Base-by-base conservation (phyloP, 441 rosid genomes). In the Populus tomentosa region DNA sequence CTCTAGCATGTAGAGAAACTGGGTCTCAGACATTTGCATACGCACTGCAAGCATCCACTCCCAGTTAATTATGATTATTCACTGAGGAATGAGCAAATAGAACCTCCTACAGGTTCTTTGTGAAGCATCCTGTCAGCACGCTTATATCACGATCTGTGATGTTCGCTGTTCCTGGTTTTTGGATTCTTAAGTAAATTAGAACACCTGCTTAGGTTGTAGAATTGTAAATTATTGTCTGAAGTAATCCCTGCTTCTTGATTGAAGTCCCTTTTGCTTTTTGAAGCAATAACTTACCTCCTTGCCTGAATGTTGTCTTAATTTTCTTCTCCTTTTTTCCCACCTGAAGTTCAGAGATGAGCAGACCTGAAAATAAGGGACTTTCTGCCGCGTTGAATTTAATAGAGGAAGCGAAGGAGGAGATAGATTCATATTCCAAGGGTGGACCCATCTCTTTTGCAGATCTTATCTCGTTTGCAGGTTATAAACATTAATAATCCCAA, bases 271-370 rank as follows among this genome's bases (percentile, higher is more conserved):
- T 24, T 68, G 64, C 59, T 30, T 59, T 9, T 67, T 32, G 65
- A 61, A 77, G 26, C 5, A 24, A 8, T 59, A 74, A 16, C 53
- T 75, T 73, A 6, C n/a, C 35, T 10, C 56, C 42, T 69, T 21
- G 46, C 32, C 38, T 23, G 36, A 36, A 20, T 53, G 21, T 24
- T 70, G 32, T 63, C 73, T 69, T 64, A 42, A 26, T 71, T 78
- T 33, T 77, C 23, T 72, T 24, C 42, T 77, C 72, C 67, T 9
- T 53, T 74, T 77, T 85, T 80, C 66, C 84, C 78, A 78, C 77
- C 75, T 90, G 90, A 89, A 95, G 98, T 85, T 89, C 98, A 88
- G 98, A 95, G 98, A 84, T 93, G 62, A 88, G 85, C 90, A 87
- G 98, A 88, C 87, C 90, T 61, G 98, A 95, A 85, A 95, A 93